phyloP scores from a whole-genome alignment of 345 rosid species.

The Aquilaria sinensis region DNA sequence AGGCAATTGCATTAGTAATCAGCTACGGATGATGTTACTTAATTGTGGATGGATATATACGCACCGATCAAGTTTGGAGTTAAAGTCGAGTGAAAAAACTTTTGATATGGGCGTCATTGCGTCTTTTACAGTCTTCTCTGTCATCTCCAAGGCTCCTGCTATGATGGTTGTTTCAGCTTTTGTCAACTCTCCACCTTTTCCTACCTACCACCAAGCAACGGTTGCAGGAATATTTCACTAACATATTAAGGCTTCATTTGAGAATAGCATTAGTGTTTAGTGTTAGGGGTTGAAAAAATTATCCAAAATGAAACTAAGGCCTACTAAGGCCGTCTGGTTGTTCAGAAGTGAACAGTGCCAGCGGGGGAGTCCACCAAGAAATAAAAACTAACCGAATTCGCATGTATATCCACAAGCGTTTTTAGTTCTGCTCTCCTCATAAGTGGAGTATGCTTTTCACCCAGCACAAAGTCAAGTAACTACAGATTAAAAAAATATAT shows the following conservation, averaged over 20 bases:
- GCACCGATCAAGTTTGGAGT: slow-evolving; percentile 59
- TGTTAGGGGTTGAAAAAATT: no score
- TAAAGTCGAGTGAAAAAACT: slow-evolving; percentile 59
- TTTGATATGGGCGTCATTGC: slow-evolving; percentile 70
- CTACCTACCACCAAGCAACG: slow-evolving; percentile 41
- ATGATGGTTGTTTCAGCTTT: slow-evolving; percentile 81
- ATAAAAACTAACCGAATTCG: slow-evolving; percentile 52
- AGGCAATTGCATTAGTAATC: not conserved
- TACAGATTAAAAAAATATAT: slow-evolving; percentile 1
- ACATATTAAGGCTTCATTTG: no score
- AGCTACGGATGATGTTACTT: not conserved
- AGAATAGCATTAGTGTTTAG: no score
- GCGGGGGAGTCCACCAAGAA: no score
- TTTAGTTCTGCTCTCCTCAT: slow-evolving; percentile 67
- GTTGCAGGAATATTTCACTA: no score
- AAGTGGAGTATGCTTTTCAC: slow-evolving; percentile 65
- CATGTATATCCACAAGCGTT: slow-evolving; percentile 71
- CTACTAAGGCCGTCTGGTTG: no score
- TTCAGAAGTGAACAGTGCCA: no score
- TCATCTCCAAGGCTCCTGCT: slow-evolving; percentile 75
- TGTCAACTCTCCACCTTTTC: slow-evolving; percentile 85
- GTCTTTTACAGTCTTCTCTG: slow-evolving; percentile 73
- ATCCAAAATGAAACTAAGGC: no score
- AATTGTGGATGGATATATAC: not conserved
- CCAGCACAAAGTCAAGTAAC: slow-evolving; percentile 73